Percentiles rank a stretch among this genome's conserved stretches.
These are phyloP conservation scores for Guyanaporus albipodus DNA, from an alignment of 768 basidiomycete genomes.

Conservation along the genomic window DNA sequence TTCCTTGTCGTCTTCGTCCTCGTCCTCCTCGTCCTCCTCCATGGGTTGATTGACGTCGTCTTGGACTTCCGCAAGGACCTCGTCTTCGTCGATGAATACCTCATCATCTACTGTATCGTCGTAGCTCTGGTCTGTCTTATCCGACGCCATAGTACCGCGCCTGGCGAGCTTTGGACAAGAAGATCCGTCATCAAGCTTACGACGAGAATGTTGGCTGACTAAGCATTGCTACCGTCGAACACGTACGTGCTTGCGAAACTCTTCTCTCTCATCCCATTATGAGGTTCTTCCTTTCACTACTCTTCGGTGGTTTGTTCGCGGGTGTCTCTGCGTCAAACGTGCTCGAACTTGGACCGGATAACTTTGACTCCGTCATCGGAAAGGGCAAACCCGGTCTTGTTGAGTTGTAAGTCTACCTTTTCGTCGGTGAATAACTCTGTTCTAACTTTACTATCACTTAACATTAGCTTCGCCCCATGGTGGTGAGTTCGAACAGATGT, in stretches of 20 bases:
- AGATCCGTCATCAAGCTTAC: constrained; percentile 19
- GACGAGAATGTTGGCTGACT: no score
- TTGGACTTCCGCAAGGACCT: constrained; percentile 58
- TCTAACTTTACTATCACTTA: neutral
- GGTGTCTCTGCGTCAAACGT: constrained; percentile 75
- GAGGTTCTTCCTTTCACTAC: constrained; percentile 53
- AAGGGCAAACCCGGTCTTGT: constrained; percentile 80
- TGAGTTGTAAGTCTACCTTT: constrained; percentile 68
- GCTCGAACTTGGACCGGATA: constrained; percentile 66
- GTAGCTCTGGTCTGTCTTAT: constrained; percentile 37
- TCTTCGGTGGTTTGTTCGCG: constrained; percentile 54
- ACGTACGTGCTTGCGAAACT: neutral
- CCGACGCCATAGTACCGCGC: constrained; percentile 22
- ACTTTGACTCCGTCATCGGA: constrained; percentile 75
- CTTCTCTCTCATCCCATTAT: constrained; percentile 38
- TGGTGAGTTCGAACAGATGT: constrained; percentile 49
- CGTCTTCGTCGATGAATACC: constrained; percentile 62
- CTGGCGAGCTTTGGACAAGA: constrained; percentile 19
- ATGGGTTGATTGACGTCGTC: constrained; percentile 68
- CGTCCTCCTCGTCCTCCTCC: constrained; percentile 68
- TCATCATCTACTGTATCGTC: constrained; percentile 45
- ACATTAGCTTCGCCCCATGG: constrained; percentile 78
- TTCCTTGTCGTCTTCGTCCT: constrained; percentile 40
- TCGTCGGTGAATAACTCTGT: neutral
- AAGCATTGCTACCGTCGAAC: no score